Conservation (phyloP, 257 asterid genomes). For the Vinca minor region DNA sequence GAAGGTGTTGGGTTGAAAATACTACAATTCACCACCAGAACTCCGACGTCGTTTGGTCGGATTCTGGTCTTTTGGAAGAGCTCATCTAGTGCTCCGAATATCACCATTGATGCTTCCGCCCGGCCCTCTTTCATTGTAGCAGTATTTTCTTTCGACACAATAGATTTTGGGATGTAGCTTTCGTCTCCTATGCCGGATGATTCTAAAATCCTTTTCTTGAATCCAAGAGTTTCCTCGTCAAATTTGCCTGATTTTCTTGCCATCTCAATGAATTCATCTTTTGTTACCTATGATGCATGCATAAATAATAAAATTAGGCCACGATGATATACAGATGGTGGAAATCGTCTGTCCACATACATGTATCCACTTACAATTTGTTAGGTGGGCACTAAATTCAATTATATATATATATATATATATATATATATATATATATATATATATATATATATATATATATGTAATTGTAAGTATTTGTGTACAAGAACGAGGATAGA, state of each 20-base stretch:
- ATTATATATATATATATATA: too few relatives aligned
- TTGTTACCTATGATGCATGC: constrained; percentile 49
- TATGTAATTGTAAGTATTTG: too few relatives aligned
- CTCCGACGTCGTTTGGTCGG: constrained; percentile 78
- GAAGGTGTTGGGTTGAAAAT: constrained; percentile 97
- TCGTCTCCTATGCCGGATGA: constrained; percentile 86
- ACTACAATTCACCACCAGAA: constrained; percentile 84
- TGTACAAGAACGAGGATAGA: too few relatives aligned
- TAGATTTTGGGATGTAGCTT: constrained; percentile 64
- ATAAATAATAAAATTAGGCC: background rate
- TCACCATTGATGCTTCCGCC: constrained; percentile 68
- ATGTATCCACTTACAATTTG: too few relatives aligned
- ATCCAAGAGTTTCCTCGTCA: constrained; percentile 50
- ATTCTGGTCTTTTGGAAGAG: constrained; percentile 57
- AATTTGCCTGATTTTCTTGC: constrained; percentile 71
- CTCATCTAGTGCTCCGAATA: constrained; percentile 88
- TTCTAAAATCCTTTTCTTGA: constrained; percentile 57
- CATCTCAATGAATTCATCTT: constrained; percentile 63
- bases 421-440: too few relatives aligned
- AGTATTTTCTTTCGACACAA: constrained; percentile 54
- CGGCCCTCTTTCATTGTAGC: constrained; percentile 96
- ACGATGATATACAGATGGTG: background rate
- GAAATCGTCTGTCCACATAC: too few relatives aligned
- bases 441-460: too few relatives aligned
- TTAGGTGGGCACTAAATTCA: too few relatives aligned